Evolutionary conservation across 2,329 filamentous ascomycete species (phyloP), one percentile per base, ranked within the genome.

Genomic region (Stachybotrys echinatus): DNA sequence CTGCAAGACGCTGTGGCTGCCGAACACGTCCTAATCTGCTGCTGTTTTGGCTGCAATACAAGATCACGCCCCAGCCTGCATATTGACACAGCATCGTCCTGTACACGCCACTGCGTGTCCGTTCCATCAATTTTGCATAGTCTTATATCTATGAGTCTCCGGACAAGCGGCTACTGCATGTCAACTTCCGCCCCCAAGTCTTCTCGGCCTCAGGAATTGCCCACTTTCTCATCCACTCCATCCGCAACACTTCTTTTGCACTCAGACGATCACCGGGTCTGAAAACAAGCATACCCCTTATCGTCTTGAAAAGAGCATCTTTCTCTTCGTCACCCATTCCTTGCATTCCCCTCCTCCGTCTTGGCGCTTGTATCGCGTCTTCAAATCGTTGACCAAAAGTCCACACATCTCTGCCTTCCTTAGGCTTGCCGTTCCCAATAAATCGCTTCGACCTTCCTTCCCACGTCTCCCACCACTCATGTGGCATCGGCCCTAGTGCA

Each of bases 171-270:
- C n/a, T n/a, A n/a, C n/a, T n/a, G n/a, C n/a, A n/a, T n/a, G n/a
- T n/a, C n/a, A 31, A 12, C 27, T 31, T 31, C 27, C 12, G 12
- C 12, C 27, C 27, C 27, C 17, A 42, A 8, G 12, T 23, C 17
- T 44, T 48, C 37, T 48, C 47, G 38, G 18, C 21, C 23, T 23
- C 37, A 10, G 47, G 47, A n/a, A 48, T 39, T 3, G 21, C 47
- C 47, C 38, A 42, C 14, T 42, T 42, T 23, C 47, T 48, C 34
- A 42, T 42, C 47, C 47, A 48, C 42, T 27, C 37, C 17, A 38
- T 43, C 18, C 27, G 17, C 38, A 48, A 42, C 12, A 48, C 47
- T 34, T 48, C 37, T n/a, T 31, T 23, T 20, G 39, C 47, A 44
- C n/a, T 42, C 21, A 27, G 34, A 6, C 34, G 38, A 48, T 48